Conservation (phyloP, 257 asterid species). For the Solanum habrochaites region DNA sequence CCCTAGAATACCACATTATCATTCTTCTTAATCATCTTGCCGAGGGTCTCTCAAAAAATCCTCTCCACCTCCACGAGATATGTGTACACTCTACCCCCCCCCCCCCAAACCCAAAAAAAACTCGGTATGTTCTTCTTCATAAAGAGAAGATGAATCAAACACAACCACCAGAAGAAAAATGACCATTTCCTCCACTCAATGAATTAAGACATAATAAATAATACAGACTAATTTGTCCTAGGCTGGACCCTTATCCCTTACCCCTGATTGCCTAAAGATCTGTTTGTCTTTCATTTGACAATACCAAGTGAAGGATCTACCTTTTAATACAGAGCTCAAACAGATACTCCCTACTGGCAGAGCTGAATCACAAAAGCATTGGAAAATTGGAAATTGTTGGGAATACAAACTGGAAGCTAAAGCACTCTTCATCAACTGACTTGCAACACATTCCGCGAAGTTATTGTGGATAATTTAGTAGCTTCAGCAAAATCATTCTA, state of each 20-base stretch:
- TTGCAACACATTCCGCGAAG: not conserved
- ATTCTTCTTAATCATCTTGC: not conserved
- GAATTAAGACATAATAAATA: not conserved
- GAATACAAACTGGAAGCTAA: not conserved
- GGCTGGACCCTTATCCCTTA: not conserved
- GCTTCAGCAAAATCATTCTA: not conserved
- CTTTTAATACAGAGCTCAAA: not conserved
- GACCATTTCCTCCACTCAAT: not conserved
- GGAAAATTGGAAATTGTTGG: not conserved
- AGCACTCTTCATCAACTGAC: not conserved
- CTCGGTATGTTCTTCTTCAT: not conserved
- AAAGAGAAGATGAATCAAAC: not conserved
- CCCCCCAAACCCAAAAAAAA: too few relatives aligned
- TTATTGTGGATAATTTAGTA: not conserved
- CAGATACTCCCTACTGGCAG: not conserved
- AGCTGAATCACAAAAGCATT: not conserved
- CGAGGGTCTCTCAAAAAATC: not conserved
- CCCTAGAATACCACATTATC: not conserved
- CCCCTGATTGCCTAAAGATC: not conserved
- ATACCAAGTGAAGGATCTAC: not conserved
- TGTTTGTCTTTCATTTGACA: not conserved
- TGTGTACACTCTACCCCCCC: not conserved
- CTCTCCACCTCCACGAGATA: not conserved
- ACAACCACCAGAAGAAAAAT: not conserved
- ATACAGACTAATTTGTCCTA: not conserved